phyloP scores from a whole-genome alignment of 768 basidiomycete genomes.

The Agaricus subrufescens region DNA sequence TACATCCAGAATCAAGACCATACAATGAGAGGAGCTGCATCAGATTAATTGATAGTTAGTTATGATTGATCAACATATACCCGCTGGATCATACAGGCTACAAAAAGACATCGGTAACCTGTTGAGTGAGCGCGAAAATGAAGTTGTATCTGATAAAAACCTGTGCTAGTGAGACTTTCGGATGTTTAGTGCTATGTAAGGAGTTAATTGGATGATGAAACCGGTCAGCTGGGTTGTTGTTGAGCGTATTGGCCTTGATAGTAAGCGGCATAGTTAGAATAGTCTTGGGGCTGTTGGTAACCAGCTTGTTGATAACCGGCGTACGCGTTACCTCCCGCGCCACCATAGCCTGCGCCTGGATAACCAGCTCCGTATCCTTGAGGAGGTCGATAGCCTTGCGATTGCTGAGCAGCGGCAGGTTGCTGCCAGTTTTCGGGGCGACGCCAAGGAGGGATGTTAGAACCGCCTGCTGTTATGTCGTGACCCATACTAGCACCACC shows the following conservation, averaged over 20 bases:
- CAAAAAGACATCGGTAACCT: not conserved
- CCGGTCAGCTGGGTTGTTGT: slow-evolving; percentile 38
- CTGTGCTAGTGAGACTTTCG: slow-evolving; percentile 9
- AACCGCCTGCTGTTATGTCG: slow-evolving; percentile 69
- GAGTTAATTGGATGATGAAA: slow-evolving; percentile 27
- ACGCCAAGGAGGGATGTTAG: slow-evolving; percentile 87
- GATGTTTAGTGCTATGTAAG: slow-evolving; percentile 30
- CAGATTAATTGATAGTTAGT: slow-evolving; percentile 12
- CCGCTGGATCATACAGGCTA: not conserved
- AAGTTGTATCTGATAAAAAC: slow-evolving; percentile 7
- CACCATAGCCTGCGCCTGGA: slow-evolving; percentile 33
- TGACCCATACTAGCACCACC: slow-evolving; percentile 48
- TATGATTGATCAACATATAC: slow-evolving; percentile 4
- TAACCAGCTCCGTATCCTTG: slow-evolving; percentile 47
- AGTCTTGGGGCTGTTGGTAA: slow-evolving; percentile 61
- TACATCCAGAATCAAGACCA: slow-evolving; percentile 8
- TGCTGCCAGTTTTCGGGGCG: slow-evolving; percentile 86
- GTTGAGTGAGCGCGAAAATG: slow-evolving; percentile 7
- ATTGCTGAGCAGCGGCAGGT: slow-evolving; percentile 40
- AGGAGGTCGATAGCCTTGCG: slow-evolving; percentile 64
- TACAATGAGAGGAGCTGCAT: slow-evolving; percentile 9
- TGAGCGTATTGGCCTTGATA: slow-evolving; percentile 87
- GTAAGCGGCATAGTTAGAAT: slow-evolving; percentile 80
- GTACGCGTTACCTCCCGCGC: slow-evolving; percentile 39
- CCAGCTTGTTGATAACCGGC: slow-evolving; percentile 44